phyloP scores from a whole-genome alignment of 1,284 basidiomycete species.

The Boletus hoseneyae region DNA sequence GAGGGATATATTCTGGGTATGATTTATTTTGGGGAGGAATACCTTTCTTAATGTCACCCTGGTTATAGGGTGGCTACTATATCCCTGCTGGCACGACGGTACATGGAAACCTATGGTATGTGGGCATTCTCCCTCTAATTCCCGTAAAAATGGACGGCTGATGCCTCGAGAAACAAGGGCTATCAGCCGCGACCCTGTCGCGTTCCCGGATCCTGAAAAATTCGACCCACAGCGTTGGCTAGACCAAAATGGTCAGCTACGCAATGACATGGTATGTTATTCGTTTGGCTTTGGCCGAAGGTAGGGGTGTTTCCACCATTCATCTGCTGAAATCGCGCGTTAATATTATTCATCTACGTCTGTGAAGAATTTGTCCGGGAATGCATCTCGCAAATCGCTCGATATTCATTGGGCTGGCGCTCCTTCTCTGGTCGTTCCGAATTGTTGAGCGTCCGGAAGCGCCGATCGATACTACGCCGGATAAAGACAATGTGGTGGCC shows the following conservation, averaged over 20 bases:
- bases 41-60: not conserved
- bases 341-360: not conserved
- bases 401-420: slow-evolving; percentile 18
- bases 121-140: rapidly evolving
- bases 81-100: slow-evolving; percentile 60
- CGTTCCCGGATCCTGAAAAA: slow-evolving; percentile 55
- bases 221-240: slow-evolving; percentile 62
- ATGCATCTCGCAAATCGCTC: slow-evolving; percentile 24
- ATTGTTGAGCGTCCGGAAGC: slow-evolving; percentile 15
- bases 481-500: slow-evolving; percentile 11
- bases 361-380: slow-evolving; percentile 24
- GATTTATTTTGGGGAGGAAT: not conserved
- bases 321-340: not conserved
- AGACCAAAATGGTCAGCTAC: slow-evolving; percentile 43
- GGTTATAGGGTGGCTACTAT: slow-evolving; percentile 43
- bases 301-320: slow-evolving; percentile 25
- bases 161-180: slow-evolving; percentile 33
- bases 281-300: slow-evolving; percentile 60
- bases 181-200: slow-evolving; percentile 51
- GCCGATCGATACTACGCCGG: slow-evolving; percentile 17
- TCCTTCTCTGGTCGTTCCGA: slow-evolving; percentile 26
- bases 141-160: not conserved
- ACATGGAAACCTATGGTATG: slow-evolving; percentile 57
- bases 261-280: slow-evolving; percentile 50
- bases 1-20: slow-evolving; percentile 57